A percentile compares a stretch with the other conserved stretches of the same genome.
These are phyloP conservation scores for Kentomonas sorsogonicus DNA, from an alignment of 208 protist species.

Conservation along the genomic window DNA sequence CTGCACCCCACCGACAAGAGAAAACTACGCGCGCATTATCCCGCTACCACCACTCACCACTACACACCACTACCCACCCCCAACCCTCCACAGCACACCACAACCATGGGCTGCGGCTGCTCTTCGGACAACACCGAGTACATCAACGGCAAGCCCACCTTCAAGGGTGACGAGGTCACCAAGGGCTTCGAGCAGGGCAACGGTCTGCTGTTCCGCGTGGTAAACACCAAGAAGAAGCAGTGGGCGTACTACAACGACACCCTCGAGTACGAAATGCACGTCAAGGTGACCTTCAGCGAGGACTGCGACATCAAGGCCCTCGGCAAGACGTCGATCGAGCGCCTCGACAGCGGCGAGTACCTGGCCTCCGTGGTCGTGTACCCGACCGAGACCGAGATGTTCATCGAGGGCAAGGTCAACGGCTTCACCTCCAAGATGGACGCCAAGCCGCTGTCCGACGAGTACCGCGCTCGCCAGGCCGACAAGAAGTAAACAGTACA, in stretches of 20 bases:
- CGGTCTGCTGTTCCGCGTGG: conserved; percentile 66
- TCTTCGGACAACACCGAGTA: conserved; percentile 38
- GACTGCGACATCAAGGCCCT: conserved; percentile 58
- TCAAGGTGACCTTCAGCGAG: conserved; percentile 53
- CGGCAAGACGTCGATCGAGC: conserved; percentile 39
- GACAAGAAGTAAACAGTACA: conserved; percentile 24
- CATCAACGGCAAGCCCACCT: conserved; percentile 67
- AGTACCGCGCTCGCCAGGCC: conserved; percentile 37
- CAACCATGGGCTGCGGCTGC: conserved; percentile 76
- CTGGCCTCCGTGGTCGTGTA: conserved; percentile 60
- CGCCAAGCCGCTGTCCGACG: conserved; percentile 55
- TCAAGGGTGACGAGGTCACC: conserved; percentile 60
- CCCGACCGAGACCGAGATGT: conserved; percentile 73
- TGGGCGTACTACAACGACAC: conserved; percentile 83
- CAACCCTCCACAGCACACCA: background rate
- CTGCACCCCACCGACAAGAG: no score
- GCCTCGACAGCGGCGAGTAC: conserved; percentile 20
- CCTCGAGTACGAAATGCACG: conserved; percentile 65
- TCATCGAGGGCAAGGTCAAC: conserved; percentile 77
- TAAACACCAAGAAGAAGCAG: conserved; percentile 42
- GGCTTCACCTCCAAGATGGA: conserved; percentile 78
- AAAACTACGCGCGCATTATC: no score
- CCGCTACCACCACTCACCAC: no score
- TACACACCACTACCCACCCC: background rate
- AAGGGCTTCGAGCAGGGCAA: conserved; percentile 70